A percentile compares a stretch with the other conserved stretches of the same genome.
phyloP scores from a whole-genome alignment of 2,329 filamentous ascomycete species.

The Colletotrichum tofieldiae region DNA sequence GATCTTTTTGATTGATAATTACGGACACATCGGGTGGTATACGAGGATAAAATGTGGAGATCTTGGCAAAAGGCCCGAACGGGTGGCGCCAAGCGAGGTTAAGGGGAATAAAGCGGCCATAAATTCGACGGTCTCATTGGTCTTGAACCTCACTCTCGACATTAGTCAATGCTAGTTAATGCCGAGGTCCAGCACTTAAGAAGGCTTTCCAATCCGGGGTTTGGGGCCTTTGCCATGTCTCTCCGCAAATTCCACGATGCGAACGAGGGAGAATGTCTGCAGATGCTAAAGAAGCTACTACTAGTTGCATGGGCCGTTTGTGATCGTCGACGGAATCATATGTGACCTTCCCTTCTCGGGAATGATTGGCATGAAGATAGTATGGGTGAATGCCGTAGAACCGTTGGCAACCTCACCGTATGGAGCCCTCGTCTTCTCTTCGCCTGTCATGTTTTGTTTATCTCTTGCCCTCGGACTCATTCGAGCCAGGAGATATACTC shows the following conservation, averaged over 20 bases:
- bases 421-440: background rate
- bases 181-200: slow-evolving; percentile 25
- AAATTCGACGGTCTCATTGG: slow-evolving; percentile 11
- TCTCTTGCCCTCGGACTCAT: background rate
- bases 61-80: slow-evolving; percentile 42
- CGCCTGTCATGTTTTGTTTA: background rate
- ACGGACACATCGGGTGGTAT: slow-evolving; percentile 29
- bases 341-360: slow-evolving; percentile 19
- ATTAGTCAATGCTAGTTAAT: slow-evolving; percentile 31
- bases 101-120: slow-evolving; percentile 37
- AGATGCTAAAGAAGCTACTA: background rate
- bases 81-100: slow-evolving; percentile 39
- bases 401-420: background rate
- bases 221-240: slow-evolving; percentile 3
- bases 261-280: slow-evolving; percentile 2
- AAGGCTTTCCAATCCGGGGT: slow-evolving; percentile 18
- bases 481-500: background rate
- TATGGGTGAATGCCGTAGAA: background rate
- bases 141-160: background rate
- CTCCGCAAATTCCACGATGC: slow-evolving; percentile 6
- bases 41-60: slow-evolving; percentile 19
- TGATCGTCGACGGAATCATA: background rate
- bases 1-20: slow-evolving; percentile 25
- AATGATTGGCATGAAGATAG: background rate
- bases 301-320: background rate